A percentile compares a stretch with the other conserved stretches of the same genome.
These are phyloP conservation scores for Rosa multiflora DNA, from an alignment of 306 rosid genomes.

Conservation along the genomic window DNA sequence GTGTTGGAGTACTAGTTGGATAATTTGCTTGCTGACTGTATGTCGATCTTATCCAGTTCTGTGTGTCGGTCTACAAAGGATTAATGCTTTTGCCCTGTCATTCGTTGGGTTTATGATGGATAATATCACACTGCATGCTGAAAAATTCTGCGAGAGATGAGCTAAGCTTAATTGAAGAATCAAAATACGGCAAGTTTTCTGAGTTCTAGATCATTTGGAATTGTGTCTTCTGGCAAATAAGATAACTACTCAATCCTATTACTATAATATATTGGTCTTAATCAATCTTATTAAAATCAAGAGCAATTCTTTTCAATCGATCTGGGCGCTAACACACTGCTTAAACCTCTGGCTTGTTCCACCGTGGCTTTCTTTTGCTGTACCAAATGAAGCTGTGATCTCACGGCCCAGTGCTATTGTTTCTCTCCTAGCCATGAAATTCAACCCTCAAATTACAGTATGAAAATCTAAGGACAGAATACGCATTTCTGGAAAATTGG, in stretches of 20 bases:
- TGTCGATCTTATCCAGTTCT: not conserved
- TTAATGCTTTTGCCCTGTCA: not conserved
- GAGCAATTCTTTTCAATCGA: not conserved
- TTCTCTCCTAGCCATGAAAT: not conserved
- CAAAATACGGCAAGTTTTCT: not conserved
- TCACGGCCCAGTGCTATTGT: not conserved
- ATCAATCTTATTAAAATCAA: too few species aligned
- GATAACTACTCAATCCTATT: not conserved
- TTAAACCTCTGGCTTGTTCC: not conserved
- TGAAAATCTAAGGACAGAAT: too few species aligned
- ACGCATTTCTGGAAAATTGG: too few species aligned
- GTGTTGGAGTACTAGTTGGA: not conserved
- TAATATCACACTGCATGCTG: not conserved
- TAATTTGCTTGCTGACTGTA: not conserved
- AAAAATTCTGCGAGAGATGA: not conserved
- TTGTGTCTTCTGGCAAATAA: not conserved
- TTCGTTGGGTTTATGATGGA: not conserved
- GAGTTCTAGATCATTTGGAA: not conserved
- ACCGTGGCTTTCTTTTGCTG: too few species aligned
- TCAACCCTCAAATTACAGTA: too few species aligned
- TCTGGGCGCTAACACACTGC: not conserved
- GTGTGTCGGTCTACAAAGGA: not conserved
- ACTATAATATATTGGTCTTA: too few species aligned
- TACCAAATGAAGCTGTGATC: not conserved
- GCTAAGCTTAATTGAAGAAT: not conserved